phyloP scores from a whole-genome alignment of 805 yeast species.

The Saturnispora saitoi region DNA sequence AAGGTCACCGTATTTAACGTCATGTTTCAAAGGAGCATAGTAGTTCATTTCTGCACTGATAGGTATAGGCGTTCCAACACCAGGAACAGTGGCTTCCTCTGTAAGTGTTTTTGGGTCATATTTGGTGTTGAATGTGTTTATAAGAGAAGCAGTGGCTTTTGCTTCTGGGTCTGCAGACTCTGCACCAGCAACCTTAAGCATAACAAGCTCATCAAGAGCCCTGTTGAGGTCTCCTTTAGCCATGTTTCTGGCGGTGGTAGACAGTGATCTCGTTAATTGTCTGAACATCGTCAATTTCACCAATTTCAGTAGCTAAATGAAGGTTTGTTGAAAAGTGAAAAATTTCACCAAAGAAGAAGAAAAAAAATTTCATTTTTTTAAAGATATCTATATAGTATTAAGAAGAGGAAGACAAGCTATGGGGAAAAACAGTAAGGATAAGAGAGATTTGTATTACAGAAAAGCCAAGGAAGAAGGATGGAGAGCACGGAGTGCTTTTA shows the following conservation, averaged over 20 bases:
- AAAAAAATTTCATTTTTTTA: neutral
- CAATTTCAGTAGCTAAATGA: neutral
- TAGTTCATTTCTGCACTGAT: slow-evolving; percentile 73
- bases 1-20: slow-evolving; percentile 58
- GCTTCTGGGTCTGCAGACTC: slow-evolving; percentile 15
- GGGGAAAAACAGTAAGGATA: slow-evolving; percentile 95
- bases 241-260: neutral
- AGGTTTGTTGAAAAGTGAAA: slow-evolving; percentile 2
- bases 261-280: slow-evolving; percentile 1
- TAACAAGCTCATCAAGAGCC: slow-evolving; percentile 23
- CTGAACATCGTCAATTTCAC: neutral
- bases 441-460: slow-evolving; percentile 84
- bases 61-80: slow-evolving; percentile 57
- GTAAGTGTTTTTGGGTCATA: slow-evolving; percentile 33
- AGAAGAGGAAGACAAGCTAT: slow-evolving; percentile 33
- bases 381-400: neutral
- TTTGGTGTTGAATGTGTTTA: slow-evolving; percentile 20
- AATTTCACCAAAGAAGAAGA: neutral
- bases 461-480: slow-evolving; percentile 97
- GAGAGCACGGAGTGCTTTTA: slow-evolving; percentile 95
- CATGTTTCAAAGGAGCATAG: slow-evolving; percentile 68
- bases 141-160: slow-evolving; percentile 17
- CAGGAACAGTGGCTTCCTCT: slow-evolving; percentile 27
- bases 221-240: slow-evolving; percentile 15
- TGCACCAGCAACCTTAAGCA: slow-evolving; percentile 1